A percentile compares a stretch with the other conserved stretches of the same genome.
These are phyloP conservation scores for Eucalyptus curtisii DNA, from an alignment of 345 rosid species.

Conservation along the genomic window DNA sequence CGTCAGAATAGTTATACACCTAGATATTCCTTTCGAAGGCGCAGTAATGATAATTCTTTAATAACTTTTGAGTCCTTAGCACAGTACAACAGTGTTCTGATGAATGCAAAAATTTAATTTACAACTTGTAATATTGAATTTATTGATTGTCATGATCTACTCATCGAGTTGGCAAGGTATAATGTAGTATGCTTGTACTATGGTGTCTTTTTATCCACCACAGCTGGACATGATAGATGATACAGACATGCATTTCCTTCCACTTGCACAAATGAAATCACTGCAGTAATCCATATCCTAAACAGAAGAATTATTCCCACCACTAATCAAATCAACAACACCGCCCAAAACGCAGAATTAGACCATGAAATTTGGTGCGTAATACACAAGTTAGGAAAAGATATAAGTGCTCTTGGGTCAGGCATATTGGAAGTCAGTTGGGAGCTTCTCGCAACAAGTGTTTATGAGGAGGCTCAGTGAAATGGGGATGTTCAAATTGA, in stretches of 20 bases:
- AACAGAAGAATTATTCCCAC: background rate
- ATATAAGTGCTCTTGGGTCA: background rate
- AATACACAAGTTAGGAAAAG: background rate
- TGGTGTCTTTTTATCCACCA: background rate
- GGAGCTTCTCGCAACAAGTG: slow-evolving; percentile 57
- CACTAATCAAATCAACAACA: background rate
- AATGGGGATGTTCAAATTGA: slow-evolving; percentile 41
- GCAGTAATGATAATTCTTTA: background rate
- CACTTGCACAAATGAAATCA: background rate
- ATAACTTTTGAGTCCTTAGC: background rate
- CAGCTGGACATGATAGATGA: background rate
- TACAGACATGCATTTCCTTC: background rate
- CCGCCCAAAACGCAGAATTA: background rate
- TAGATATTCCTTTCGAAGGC: background rate
- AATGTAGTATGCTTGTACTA: background rate
- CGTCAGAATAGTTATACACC: background rate
- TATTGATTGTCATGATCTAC: background rate
- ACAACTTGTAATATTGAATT: background rate
- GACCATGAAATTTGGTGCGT: background rate
- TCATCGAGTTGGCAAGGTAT: background rate
- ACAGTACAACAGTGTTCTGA: background rate
- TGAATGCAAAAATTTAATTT: background rate
- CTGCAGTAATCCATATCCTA: background rate
- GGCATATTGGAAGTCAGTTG: slow-evolving; percentile 51
- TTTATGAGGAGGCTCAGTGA: slow-evolving; percentile 54